A percentile compares a stretch with the other conserved stretches of the same genome.
Conservation (phyloP, 2,329 filamentous ascomycete species). For the Colletotrichum zoysiae region DNA sequence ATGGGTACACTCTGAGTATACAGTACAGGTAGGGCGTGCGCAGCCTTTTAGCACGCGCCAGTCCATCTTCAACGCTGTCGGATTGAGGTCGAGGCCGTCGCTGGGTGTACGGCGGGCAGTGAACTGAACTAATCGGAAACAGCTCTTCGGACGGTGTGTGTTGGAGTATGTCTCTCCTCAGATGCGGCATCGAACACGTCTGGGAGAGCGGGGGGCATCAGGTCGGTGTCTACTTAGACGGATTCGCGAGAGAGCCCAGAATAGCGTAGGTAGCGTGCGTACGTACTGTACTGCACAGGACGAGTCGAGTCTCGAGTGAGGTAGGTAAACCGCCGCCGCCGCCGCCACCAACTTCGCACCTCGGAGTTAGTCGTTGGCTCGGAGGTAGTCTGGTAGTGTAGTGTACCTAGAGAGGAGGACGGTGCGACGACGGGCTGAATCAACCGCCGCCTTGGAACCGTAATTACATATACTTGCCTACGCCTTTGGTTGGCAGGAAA, state of each 20-base stretch:
- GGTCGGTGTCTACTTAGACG: not conserved
- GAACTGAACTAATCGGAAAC: slow-evolving; percentile 2
- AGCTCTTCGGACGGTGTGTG: not conserved
- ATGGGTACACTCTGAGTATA: not conserved
- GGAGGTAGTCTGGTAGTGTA: too few species aligned
- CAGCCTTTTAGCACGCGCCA: slow-evolving; percentile 1
- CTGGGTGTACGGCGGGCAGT: not conserved
- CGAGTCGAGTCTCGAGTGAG: too few species aligned
- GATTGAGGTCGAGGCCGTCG: slow-evolving; percentile 18
- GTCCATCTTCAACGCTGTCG: slow-evolving; percentile 14
- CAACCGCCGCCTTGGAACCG: not conserved
- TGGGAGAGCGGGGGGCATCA: not conserved
- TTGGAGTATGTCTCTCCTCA: not conserved
- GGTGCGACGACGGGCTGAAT: slow-evolving; percentile 19
- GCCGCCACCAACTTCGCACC: slow-evolving; percentile 15
- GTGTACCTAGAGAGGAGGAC: not conserved
- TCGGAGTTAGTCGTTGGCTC: not conserved
- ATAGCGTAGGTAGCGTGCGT: not conserved
- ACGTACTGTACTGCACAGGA: too few species aligned
- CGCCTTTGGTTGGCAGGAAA: too few species aligned
- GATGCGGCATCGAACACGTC: not conserved
- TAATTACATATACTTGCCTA: too few species aligned
- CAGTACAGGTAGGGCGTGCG: too few species aligned
- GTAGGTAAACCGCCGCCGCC: too few species aligned
- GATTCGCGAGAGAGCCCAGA: not conserved